Conservation (phyloP, 805 yeast genomes). For the Spathaspora boniae region DNA sequence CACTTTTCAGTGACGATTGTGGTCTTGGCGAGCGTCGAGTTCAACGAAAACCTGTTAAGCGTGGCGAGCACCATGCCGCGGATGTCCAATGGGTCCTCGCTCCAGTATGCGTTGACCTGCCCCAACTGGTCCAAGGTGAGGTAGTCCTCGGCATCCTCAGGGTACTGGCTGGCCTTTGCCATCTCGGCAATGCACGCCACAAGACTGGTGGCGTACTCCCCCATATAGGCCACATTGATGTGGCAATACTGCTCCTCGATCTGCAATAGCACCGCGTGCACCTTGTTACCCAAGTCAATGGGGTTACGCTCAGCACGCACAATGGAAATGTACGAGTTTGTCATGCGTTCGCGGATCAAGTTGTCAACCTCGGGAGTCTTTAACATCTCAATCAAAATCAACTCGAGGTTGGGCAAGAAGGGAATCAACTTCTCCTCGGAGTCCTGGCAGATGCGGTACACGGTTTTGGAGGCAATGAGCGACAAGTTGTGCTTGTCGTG, state of each 20-base stretch:
- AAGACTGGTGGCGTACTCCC: constrained; percentile 53
- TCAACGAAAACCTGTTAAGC: constrained; percentile 41
- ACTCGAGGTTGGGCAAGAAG: constrained; percentile 48
- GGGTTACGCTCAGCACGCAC: constrained; percentile 54
- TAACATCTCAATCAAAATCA: constrained; percentile 46
- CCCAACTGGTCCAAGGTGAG: constrained; percentile 31
- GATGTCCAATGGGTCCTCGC: constrained; percentile 42
- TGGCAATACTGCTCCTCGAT: constrained; percentile 2
- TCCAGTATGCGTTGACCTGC: constrained; percentile 40
- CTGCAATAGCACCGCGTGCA: constrained; percentile 5
- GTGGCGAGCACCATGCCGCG: constrained; percentile 40
- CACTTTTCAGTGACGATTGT: constrained; percentile 58
- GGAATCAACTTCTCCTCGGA: constrained; percentile 41
- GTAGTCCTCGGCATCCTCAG: constrained; percentile 53
- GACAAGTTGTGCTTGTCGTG: constrained; percentile 20
- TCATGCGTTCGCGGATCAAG: constrained; percentile 55
- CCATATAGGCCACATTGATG: too few relatives aligned
- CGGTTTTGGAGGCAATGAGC: constrained; percentile 46
- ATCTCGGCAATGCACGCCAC: constrained; percentile 63
- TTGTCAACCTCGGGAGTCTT: constrained; percentile 35
- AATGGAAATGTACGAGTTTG: constrained; percentile 60
- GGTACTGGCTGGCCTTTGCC: constrained; percentile 64
- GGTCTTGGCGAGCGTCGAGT: constrained; percentile 37
- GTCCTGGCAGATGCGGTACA: constrained; percentile 54
- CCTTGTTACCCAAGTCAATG: constrained; percentile 17